Conservation (phyloP, 179 eudicot species). For the Spinacia oleracea region DNA sequence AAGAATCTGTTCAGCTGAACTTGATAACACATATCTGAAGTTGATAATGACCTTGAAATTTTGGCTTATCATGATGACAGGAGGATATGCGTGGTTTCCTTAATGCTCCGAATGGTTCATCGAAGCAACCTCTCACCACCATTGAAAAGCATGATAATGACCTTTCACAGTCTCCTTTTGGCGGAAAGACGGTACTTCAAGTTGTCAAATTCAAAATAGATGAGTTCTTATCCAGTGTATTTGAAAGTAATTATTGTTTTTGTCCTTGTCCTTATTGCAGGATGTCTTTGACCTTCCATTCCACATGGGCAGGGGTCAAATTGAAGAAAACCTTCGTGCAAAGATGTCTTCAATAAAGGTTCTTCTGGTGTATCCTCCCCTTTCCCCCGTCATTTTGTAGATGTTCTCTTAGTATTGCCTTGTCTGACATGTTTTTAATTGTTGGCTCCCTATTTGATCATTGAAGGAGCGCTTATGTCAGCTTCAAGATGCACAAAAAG, state of each 20-base stretch:
- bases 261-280: slow-evolving; percentile 38
- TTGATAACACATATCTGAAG: neutral
- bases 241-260: neutral
- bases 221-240: neutral
- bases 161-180: slow-evolving; percentile 82
- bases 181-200: slow-evolving; percentile 85
- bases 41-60: neutral
- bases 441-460: neutral
- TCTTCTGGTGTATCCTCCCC: neutral
- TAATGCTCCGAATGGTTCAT: slow-evolving; percentile 87
- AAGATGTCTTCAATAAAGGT: slow-evolving; percentile 97
- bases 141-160: slow-evolving; percentile 60
- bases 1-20: neutral
- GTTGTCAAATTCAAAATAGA: neutral
- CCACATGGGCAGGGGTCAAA: slow-evolving; percentile 97
- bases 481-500: slow-evolving; percentile 94
- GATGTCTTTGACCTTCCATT: slow-evolving; percentile 98
- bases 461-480: slow-evolving; percentile 84
- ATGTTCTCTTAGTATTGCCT: neutral
- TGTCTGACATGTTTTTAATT: slow-evolving; percentile 15
- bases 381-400: neutral
- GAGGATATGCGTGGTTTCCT: slow-evolving; percentile 98
- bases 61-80: slow-evolving; percentile 39
- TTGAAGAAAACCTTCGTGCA: slow-evolving; percentile 89
- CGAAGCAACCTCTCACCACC: slow-evolving; percentile 58